Base-by-base conservation (phyloP, 2,329 filamentous ascomycete genomes). In the Talaromyces atroroseus region DNA sequence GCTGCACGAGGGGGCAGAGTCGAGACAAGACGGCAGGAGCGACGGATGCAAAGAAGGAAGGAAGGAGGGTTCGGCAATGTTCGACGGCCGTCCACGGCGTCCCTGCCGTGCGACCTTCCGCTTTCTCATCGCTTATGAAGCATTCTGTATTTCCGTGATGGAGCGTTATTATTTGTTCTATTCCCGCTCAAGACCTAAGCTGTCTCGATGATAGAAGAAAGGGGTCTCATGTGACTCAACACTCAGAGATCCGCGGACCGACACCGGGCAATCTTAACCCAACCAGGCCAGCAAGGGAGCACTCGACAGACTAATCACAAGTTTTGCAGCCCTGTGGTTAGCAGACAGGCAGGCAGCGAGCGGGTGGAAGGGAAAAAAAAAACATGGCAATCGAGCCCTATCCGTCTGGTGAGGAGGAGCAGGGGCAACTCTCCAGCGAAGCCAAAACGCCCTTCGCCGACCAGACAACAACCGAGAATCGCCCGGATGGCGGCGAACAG, bases 401-500 rank as follows among this genome's bases (percentile, higher is more conserved):
- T 21, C 47, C 36, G 6, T 16, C 26, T 1, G 54, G 46, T 11
- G 29, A 50, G 18, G 54, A 52, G 34, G 21, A 44, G 23, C 29
- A 52, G 34, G 23, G 36, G n/a, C 29, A 26, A 40, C 10, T 34
- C 4, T 12, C 29, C 2, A 12, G 29, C 29, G 48, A 48, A 40
- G 23, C 34, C 24, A 45, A 45, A 18, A 46, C 54, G 12, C 42
- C 49, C 4, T 57, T 45, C 21, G 54, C 54, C 23, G 44, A 42
- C 49, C 48, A 52, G 44, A 38, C 29, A 2, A 42, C 23, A 29
- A 16, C 26, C 16, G 44, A 45, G 6, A 29, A 21, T 23, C 12
- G 20, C 40, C 29, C 47, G 16, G 65, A 61, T 18, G 55, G 55
- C 14, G 55, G 55, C 14, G 58, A 64, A 2, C 62, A 66, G 49